Evolutionary conservation across 192 early-diverging fungal genomes (phyloP).

Genomic region (Umbelopsis vinacea): DNA sequence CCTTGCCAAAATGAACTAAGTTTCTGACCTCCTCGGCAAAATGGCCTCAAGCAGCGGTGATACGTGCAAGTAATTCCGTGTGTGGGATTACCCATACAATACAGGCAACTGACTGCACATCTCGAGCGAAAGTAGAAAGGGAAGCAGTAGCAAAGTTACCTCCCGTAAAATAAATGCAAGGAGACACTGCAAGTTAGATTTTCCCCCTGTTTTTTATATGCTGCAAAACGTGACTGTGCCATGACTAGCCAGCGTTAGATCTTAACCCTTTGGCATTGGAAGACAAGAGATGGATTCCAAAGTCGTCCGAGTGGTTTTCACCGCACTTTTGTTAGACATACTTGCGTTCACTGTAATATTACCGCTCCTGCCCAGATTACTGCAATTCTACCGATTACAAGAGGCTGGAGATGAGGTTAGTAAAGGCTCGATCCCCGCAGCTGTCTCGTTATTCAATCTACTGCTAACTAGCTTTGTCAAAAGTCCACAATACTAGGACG

Average conservation of each 20-base stretch:
- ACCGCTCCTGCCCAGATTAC: slow-evolving; percentile 88
- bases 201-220: too few species aligned
- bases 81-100: too few species aligned
- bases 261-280: background rate
- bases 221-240: background rate
- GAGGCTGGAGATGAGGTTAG: slow-evolving; percentile 65
- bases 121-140: too few species aligned
- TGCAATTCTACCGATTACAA: slow-evolving; percentile 81
- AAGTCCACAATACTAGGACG: slow-evolving; percentile 35
- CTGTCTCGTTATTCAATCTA: background rate
- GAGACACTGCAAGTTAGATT: too few species aligned
- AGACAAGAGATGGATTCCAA: background rate
- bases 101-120: too few species aligned
- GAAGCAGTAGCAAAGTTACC: too few species aligned
- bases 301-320: slow-evolving; percentile 71
- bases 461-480: background rate
- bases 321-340: slow-evolving; percentile 90
- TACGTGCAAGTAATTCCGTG: too few species aligned
- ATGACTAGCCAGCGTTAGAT: background rate
- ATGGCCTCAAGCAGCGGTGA: too few species aligned
- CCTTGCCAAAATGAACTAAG: too few species aligned
- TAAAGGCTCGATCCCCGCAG: background rate
- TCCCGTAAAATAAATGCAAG: too few species aligned
- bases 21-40: too few species aligned
- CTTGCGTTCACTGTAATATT: slow-evolving; percentile 98